Conservation (phyloP, 768 basidiomycete species). For the Mycena filopes region DNA sequence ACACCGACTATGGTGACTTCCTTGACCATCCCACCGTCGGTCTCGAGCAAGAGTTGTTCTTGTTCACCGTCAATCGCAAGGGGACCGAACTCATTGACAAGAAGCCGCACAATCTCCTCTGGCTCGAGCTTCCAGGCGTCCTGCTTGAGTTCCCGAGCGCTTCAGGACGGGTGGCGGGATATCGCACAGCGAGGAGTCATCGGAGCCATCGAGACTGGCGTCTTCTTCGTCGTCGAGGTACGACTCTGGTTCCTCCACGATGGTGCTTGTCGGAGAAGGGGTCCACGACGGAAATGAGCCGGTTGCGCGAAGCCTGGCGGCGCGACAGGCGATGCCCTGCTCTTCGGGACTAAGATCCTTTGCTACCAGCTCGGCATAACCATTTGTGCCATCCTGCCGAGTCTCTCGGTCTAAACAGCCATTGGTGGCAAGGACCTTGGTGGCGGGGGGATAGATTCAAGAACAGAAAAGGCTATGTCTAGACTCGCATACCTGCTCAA, state of each 20-base stretch:
- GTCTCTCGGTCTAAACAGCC: conserved; percentile 8
- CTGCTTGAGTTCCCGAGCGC: conserved; percentile 37
- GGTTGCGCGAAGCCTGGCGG: conserved; percentile 52
- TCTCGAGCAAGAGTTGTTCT: conserved; percentile 63
- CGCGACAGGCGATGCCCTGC: conserved; percentile 44
- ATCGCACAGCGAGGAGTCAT: conserved; percentile 10
- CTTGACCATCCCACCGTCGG: conserved; percentile 51
- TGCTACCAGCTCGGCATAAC: conserved; percentile 56
- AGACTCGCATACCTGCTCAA: conserved; percentile 18
- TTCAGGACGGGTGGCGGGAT: conserved; percentile 36
- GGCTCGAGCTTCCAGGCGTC: conserved; percentile 52
- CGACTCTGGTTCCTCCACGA: conserved; percentile 38
- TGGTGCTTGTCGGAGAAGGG: conserved; percentile 33
- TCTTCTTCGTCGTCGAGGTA: conserved; percentile 31
- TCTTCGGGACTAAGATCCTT: conserved; percentile 50
- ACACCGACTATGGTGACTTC: conserved; percentile 28
- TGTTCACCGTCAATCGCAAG: conserved; percentile 55
- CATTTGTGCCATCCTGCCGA: conserved; percentile 38
- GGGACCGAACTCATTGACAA: conserved; percentile 68
- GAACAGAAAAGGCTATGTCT: too few species aligned
- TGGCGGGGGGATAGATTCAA: too few species aligned
- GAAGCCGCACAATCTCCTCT: conserved; percentile 58
- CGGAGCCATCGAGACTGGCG: conserved; percentile 14
- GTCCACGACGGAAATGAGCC: conserved; percentile 42
- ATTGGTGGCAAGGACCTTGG: conserved; percentile 13